These are phyloP conservation scores for Ophiostoma fasciatum DNA, from an alignment of 2,329 filamentous ascomycete species.

Conservation along the genomic window DNA sequence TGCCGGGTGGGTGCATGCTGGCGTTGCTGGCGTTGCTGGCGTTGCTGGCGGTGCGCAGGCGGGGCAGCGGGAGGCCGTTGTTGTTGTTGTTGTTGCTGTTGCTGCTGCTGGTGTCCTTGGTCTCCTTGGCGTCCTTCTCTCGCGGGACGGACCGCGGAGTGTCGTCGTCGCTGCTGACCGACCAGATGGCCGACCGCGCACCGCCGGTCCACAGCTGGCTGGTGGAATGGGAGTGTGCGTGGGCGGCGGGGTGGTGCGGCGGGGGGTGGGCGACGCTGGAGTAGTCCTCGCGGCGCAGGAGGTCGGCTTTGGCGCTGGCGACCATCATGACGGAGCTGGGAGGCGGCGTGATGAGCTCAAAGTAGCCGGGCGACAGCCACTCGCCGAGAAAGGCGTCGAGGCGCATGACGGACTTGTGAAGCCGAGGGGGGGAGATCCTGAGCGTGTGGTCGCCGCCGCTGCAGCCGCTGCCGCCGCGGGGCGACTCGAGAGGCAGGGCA, in stretches of 20 bases:
- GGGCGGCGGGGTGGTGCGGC: slow-evolving; percentile 15
- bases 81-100: no score
- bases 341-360: slow-evolving; percentile 79
- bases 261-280: slow-evolving; percentile 29
- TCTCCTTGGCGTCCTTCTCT: no score
- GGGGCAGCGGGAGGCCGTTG: slow-evolving; percentile 3
- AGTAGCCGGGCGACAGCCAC: slow-evolving; percentile 90
- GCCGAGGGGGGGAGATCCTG: not conserved
- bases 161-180: slow-evolving; percentile 2
- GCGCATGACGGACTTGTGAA: slow-evolving; percentile 51
- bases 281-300: slow-evolving; percentile 63
- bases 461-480: not conserved
- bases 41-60: not conserved
- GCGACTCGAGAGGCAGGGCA: slow-evolving; percentile 16
- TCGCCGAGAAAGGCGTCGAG: slow-evolving; percentile 90
- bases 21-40: no score
- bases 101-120: slow-evolving; percentile 15
- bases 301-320: slow-evolving; percentile 71
- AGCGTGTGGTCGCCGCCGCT: not conserved
- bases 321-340: slow-evolving; percentile 80
- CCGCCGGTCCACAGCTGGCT: slow-evolving; percentile 27
- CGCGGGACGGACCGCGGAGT: no score
- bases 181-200: slow-evolving; percentile 7
- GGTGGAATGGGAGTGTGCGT: slow-evolving; percentile 12
- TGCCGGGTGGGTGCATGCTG: slow-evolving; percentile 10